These are phyloP conservation scores for Lyophyllum atratum DNA, from an alignment of 768 basidiomycete species.

Conservation along the genomic window DNA sequence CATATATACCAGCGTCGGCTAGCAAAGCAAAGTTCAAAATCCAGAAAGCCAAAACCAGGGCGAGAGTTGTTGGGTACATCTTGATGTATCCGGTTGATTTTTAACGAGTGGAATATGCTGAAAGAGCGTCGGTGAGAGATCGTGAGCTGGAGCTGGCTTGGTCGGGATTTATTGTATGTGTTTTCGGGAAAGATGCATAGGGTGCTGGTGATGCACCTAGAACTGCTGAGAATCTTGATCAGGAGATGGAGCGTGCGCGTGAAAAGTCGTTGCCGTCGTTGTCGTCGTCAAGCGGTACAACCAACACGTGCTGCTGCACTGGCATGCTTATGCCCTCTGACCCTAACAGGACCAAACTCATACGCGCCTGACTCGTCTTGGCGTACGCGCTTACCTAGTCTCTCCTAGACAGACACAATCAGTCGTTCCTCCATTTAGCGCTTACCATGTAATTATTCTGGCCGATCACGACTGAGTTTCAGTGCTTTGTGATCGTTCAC, in stretches of 20 bases:
- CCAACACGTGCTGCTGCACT: constrained; percentile 6
- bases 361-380: too few relatives aligned
- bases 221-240: constrained; percentile 4
- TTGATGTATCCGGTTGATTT: neutral
- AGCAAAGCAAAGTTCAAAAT: constrained; percentile 24
- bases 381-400: too few relatives aligned
- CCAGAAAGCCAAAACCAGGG: constrained; percentile 22
- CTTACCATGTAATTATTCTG: too few relatives aligned
- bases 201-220: neutral
- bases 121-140: constrained; percentile 14
- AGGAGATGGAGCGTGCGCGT: constrained; percentile 4
- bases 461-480: too few relatives aligned
- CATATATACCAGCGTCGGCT: constrained; percentile 42
- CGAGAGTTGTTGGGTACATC: constrained; percentile 16
- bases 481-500: neutral
- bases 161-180: neutral
- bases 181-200: constrained; percentile 5
- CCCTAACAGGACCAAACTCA: neutral
- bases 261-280: constrained; percentile 10
- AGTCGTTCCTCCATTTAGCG: too few relatives aligned
- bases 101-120: constrained; percentile 2
- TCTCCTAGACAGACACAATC: too few relatives aligned
- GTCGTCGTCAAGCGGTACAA: constrained; percentile 11
- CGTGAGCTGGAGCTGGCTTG: neutral
- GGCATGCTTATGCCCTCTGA: neutral